A percentile compares a stretch with the other conserved stretches of the same genome.
Evolutionary conservation across 306 rosid genomes (phyloP).

Genomic region (Senna tora): DNA sequence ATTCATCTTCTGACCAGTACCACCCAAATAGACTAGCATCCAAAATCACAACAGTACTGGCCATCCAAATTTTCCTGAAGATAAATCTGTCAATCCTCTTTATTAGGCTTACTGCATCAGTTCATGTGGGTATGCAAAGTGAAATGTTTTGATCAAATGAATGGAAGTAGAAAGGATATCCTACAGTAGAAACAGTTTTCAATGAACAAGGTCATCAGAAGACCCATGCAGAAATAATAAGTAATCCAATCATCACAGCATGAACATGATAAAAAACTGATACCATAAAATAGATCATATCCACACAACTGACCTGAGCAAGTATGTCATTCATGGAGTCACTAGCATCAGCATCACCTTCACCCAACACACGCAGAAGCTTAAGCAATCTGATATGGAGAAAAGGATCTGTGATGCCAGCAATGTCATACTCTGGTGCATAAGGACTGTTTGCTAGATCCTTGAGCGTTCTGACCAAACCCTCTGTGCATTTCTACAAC

Average conservation of each 20-base stretch:
- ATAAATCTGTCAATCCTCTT: slow-evolving; percentile 10
- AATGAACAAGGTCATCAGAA: slow-evolving; percentile 23
- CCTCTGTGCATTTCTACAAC: slow-evolving; percentile 87
- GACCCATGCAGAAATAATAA: slow-evolving; percentile 29
- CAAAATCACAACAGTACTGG: slow-evolving; percentile 10
- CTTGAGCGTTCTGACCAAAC: slow-evolving; percentile 84
- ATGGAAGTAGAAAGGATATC: slow-evolving; percentile 30
- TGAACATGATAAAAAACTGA: slow-evolving; percentile 17
- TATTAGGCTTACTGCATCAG: background rate
- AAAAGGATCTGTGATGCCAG: slow-evolving; percentile 98
- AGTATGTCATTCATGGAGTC: slow-evolving; percentile 98
- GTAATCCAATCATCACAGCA: slow-evolving; percentile 24
- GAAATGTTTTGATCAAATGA: slow-evolving; percentile 17
- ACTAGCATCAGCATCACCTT: slow-evolving; percentile 94
- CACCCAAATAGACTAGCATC: slow-evolving; percentile 11
- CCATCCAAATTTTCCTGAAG: slow-evolving; percentile 5
- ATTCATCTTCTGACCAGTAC: background rate
- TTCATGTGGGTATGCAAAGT: background rate
- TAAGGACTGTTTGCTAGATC: slow-evolving; percentile 92
- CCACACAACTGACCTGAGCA: slow-evolving; percentile 80
- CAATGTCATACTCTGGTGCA: slow-evolving; percentile 94
- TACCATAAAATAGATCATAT: background rate
- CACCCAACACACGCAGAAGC: slow-evolving; percentile 90
- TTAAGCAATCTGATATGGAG: slow-evolving; percentile 91
- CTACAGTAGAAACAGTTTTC: slow-evolving; percentile 15